A percentile compares a stretch with the other conserved stretches of the same genome.
These are phyloP conservation scores for Fragaria ananassa DNA, from an alignment of 306 rosid species.

Conservation along the genomic window DNA sequence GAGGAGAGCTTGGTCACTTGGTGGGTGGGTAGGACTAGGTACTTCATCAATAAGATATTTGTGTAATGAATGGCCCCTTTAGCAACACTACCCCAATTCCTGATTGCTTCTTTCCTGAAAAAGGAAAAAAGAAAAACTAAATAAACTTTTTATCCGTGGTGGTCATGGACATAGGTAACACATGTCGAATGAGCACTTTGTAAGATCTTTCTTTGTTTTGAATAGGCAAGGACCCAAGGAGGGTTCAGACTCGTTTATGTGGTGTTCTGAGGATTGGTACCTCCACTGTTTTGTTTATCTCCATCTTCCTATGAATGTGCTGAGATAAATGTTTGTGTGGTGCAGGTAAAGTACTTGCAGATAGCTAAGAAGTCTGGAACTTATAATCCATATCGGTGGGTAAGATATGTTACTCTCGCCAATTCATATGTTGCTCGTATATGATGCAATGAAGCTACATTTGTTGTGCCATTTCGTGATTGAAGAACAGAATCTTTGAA, in stretches of 20 bases:
- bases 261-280: background rate
- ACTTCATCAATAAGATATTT: background rate
- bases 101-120: background rate
- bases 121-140: no score
- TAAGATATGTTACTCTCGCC: conserved; percentile 77
- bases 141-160: background rate
- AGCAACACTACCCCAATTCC: background rate
- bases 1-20: no score
- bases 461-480: conserved; percentile 11
- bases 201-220: conserved; percentile 9
- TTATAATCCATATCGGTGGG: conserved; percentile 79
- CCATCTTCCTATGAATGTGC: conserved; percentile 3
- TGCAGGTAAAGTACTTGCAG: conserved; percentile 87
- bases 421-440: conserved; percentile 79
- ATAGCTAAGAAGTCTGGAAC: conserved; percentile 69
- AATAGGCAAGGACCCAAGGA: background rate
- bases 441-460: conserved; percentile 33
- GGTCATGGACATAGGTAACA: background rate
- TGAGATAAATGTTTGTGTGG: conserved; percentile 19
- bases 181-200: background rate
- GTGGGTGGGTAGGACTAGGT: no score
- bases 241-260: background rate
- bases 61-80: background rate
- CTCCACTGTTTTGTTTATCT: conserved; percentile 14
- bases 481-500: conserved; percentile 5